Evolutionary conservation across 805 yeast genomes (phyloP).

Genomic region (Lipomyces orientalis): DNA sequence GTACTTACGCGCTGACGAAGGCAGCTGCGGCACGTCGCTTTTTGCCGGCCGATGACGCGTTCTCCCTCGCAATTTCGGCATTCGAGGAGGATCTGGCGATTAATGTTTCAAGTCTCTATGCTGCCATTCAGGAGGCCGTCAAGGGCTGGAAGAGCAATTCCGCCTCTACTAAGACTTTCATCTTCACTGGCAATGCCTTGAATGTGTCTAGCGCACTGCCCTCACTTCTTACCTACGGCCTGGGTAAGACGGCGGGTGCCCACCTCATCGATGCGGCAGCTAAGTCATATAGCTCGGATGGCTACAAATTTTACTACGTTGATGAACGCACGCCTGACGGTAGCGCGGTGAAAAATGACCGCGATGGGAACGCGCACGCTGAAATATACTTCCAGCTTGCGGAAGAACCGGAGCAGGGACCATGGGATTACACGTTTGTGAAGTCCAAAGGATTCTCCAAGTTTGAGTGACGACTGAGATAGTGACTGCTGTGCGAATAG

Average conservation of each 20-base stretch:
- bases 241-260: background rate
- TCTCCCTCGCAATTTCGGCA: background rate
- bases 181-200: background rate
- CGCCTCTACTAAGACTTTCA: background rate
- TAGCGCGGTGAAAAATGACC: background rate
- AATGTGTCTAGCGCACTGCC: background rate
- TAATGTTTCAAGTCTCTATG: background rate
- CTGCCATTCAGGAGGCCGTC: background rate
- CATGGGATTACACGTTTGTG: conserved; percentile 8
- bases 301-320: background rate
- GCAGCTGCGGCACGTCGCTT: background rate
- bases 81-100: background rate
- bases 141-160: background rate
- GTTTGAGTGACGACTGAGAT: no score
- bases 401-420: conserved; percentile 7
- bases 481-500: no score
- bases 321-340: background rate
- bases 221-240: background rate
- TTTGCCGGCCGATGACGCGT: background rate
- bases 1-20: background rate
- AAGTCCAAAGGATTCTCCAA: background rate
- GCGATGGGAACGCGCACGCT: background rate
- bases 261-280: background rate
- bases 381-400: conserved; percentile 2
- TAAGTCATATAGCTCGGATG: background rate